phyloP scores from a whole-genome alignment of 225 moss, liverwort and hornwort genomes.

The Anthoceros angustus region DNA sequence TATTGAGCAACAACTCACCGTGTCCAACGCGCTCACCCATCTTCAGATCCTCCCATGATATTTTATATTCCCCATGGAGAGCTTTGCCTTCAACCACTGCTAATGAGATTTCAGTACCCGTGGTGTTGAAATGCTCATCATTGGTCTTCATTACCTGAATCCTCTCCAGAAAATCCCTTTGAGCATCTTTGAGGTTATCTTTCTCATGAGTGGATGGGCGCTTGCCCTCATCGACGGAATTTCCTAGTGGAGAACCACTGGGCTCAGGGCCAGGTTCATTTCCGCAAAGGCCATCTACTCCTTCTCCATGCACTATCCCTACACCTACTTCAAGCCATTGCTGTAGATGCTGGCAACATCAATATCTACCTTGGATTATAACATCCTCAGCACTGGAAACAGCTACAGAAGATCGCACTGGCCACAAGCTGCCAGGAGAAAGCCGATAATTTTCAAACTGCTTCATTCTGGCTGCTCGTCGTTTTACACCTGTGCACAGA shows the following conservation, averaged over 20 bases:
- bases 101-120: not conserved
- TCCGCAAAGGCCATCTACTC: not conserved
- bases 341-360: not conserved
- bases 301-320: not conserved
- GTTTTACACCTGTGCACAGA: not conserved
- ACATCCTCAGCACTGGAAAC: not conserved
- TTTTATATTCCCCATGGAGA: not conserved
- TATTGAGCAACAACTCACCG: not conserved
- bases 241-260: not conserved
- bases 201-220: not conserved
- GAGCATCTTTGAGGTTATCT: not conserved
- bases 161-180: not conserved
- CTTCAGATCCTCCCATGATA: slow-evolving; percentile 2
- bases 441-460: not conserved
- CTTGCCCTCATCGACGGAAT: not conserved
- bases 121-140: not conserved
- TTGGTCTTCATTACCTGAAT: not conserved
- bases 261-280: not conserved
- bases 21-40: not conserved
- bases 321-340: not conserved
- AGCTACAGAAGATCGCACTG: slow-evolving; percentile 1
- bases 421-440: not conserved
- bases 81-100: not conserved
- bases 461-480: not conserved
- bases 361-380: not conserved